Evolutionary conservation across 371 early-diverging fungal species (phyloP), one percentile per base, ranked within the genome.

Genomic region (Choanephora cucurbitarum): DNA sequence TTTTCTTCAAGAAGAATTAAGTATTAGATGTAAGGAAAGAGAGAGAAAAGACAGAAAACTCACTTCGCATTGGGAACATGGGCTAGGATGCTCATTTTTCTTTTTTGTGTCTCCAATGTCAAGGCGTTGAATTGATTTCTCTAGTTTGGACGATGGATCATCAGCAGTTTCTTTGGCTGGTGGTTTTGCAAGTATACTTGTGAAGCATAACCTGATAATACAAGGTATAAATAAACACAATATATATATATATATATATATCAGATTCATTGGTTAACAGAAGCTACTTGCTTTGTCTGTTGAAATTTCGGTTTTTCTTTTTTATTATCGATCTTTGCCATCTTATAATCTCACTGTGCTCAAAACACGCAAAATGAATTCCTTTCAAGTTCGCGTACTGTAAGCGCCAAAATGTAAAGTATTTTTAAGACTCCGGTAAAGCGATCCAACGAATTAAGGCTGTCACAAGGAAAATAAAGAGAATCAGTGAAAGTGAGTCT

Each of bases 251-350:
- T n/a, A n/a, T n/a, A n/a, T n/a, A n/a, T n/a, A n/a, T n/a, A n/a
- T n/a, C 22, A 34, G 6, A 2, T 44, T 18, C 18, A 22, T 28
- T 10, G 17, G 15, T 19, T 10, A 37, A 34, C 22, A 45, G 2
- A 22, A 15, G 28, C 3, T 28, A 34, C 17, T 44, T 56, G 60
- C 65, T 44, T 65, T 56, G 65, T 65, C n/a, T 65, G 65, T 28
- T 60, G 60, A 56, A 46, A 52, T 31, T 65, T 65, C 15, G 65
- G 52, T 45, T 64, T 64, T 11, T 37, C 37, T 37, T 37, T 37
- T 11, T 37, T 37, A 2, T 13, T 37, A 37, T 37, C 11, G 9
- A 14, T 37, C 37, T 37, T 37, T 37, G 37, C 37, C 37, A 37
- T 37, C 5, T 6, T 32, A 32, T n/a, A n/a, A n/a, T n/a, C n/a